phyloP scores from a whole-genome alignment of 441 rosid genomes.

The Viola pubescens region DNA sequence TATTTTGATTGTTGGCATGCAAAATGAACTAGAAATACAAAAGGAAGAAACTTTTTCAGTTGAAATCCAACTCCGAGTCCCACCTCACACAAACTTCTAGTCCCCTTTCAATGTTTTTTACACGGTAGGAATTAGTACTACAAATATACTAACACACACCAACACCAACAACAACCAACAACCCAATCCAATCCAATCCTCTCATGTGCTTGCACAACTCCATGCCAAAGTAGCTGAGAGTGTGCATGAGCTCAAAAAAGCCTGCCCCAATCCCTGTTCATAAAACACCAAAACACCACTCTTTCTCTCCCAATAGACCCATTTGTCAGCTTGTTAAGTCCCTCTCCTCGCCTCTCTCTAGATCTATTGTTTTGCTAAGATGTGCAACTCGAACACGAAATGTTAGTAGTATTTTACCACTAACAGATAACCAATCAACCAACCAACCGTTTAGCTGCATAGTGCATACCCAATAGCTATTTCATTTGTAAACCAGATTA shows the following conservation, averaged over 20 bases:
- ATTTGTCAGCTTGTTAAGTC: no score
- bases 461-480: no score
- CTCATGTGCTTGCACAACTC: slow-evolving; percentile 23
- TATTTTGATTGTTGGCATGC: slow-evolving; percentile 23
- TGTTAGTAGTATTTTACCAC: no score
- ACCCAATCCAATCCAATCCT: slow-evolving; percentile 19
- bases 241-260: slow-evolving; percentile 47
- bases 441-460: no score
- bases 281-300: slow-evolving; percentile 15
- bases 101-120: slow-evolving; percentile 15
- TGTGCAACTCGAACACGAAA: no score
- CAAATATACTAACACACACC: background rate
- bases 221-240: slow-evolving; percentile 49
- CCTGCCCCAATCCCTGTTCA: slow-evolving; percentile 48
- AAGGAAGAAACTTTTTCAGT: slow-evolving; percentile 36
- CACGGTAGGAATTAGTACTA: slow-evolving; percentile 20
- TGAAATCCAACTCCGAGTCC: slow-evolving; percentile 42
- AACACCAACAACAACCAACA: slow-evolving; percentile 13
- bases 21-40: slow-evolving; percentile 25
- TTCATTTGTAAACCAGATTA: no score
- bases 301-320: no score
- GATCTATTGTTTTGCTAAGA: no score
- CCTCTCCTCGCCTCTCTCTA: no score
- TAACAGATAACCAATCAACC: no score
- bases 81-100: slow-evolving; percentile 25